Evolutionary conservation across 257 asterid species (phyloP).

Genomic region (Petunia secreta): DNA sequence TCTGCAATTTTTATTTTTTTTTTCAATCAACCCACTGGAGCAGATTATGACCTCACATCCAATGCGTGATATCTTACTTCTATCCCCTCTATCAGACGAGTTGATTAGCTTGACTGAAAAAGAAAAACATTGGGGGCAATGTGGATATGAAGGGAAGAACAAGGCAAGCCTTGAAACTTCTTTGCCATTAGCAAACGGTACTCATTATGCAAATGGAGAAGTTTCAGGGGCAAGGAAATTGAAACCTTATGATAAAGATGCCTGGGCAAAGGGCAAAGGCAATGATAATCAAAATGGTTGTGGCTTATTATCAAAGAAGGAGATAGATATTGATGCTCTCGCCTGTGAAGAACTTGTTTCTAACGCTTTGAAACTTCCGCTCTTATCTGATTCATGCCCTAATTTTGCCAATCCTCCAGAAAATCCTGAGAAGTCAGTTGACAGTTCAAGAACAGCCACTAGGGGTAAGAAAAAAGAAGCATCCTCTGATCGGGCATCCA

Average conservation of each 20-base stretch:
- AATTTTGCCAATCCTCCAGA: constrained; percentile 43
- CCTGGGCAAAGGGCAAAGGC: constrained; percentile 35
- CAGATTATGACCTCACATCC: constrained; percentile 89
- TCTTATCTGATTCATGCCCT: constrained; percentile 54
- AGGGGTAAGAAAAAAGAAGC: constrained; percentile 44
- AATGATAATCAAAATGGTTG: constrained; percentile 34
- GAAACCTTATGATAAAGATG: constrained; percentile 44
- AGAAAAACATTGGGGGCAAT: constrained; percentile 47
- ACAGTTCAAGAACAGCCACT: constrained; percentile 30
- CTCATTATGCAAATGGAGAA: constrained; percentile 54
- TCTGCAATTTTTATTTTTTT: constrained; percentile 26
- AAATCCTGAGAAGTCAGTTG: constrained; percentile 36
- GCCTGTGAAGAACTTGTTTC: constrained; percentile 82
- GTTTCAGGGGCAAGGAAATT: constrained; percentile 46
- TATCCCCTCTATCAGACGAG: constrained; percentile 85
- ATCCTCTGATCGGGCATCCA: constrained; percentile 41
- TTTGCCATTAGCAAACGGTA: constrained; percentile 51
- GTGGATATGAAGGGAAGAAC: constrained; percentile 44
- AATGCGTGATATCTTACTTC: constrained; percentile 42
- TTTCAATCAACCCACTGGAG: constrained; percentile 36
- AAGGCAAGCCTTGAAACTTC: constrained; percentile 43
- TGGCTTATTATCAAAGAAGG: constrained; percentile 52
- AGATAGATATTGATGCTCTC: constrained; percentile 47
- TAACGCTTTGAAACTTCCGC: constrained; percentile 83
- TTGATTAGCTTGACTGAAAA: constrained; percentile 50